These are phyloP conservation scores for Neotropicomus parvogracilis DNA, from an alignment of 1,284 basidiomycete species.

Conservation along the genomic window DNA sequence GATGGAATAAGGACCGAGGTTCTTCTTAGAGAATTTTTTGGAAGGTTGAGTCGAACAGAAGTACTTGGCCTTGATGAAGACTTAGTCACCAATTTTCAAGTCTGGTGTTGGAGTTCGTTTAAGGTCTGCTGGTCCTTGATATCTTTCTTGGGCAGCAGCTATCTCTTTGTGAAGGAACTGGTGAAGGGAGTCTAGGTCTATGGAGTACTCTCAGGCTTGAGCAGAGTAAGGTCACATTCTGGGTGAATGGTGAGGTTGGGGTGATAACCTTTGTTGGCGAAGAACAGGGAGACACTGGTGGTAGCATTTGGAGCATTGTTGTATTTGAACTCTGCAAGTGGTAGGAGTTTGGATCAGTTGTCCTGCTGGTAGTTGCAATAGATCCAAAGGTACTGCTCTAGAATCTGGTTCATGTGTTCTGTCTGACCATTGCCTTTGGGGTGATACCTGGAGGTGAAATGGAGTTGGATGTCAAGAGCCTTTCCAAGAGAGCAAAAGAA, in stretches of 20 bases:
- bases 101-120: too few relatives aligned
- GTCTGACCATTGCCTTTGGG: too few relatives aligned
- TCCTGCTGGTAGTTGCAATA: neutral
- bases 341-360: neutral
- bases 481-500: neutral
- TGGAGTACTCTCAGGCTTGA: neutral
- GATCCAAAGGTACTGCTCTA: neutral
- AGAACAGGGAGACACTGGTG: neutral
- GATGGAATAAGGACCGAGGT: too few relatives aligned
- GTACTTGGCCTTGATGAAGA: too few relatives aligned
- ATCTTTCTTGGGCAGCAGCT: neutral
- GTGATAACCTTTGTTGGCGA: neutral
- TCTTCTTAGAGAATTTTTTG: too few relatives aligned
- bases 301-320: neutral
- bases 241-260: neutral
- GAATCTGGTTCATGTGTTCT: neutral
- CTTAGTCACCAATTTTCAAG: too few relatives aligned
- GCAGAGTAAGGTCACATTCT: neutral
- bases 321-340: neutral
- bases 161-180: neutral
- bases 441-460: too few relatives aligned
- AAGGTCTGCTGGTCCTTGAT: neutral
- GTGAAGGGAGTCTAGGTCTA: neutral
- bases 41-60: too few relatives aligned
- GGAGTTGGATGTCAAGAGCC: neutral